Evolutionary conservation across 768 basidiomycete genomes (phyloP).

Genomic region (Boletus huronensis): DNA sequence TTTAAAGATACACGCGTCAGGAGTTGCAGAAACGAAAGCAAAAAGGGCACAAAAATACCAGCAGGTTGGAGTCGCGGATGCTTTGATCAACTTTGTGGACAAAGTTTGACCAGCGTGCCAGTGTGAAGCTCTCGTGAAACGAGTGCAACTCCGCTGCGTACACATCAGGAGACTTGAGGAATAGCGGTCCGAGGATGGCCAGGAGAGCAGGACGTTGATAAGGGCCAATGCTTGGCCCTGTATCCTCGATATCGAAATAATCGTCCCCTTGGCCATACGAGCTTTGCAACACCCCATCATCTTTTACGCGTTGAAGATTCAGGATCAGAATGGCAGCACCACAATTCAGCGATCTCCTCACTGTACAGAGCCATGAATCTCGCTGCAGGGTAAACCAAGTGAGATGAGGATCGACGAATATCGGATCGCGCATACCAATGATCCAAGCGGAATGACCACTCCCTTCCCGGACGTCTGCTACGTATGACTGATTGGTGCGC

Average conservation of each 20-base stretch:
- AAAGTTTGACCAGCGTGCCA: constrained; percentile 27
- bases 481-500: not conserved
- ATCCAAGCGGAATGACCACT: constrained; percentile 23
- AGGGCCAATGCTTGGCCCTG: constrained; percentile 3
- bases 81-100: constrained; percentile 30
- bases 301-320: constrained; percentile 4
- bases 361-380: constrained; percentile 31
- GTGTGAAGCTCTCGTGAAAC: constrained; percentile 27
- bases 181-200: constrained; percentile 19
- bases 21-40: not conserved
- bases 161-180: constrained; percentile 27
- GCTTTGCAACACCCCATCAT: constrained; percentile 26
- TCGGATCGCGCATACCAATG: constrained; percentile 16
- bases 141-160: constrained; percentile 28
- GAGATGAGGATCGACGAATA: not conserved
- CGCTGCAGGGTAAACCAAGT: constrained; percentile 12
- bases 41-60: constrained; percentile 12
- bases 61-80: constrained; percentile 31
- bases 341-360: constrained; percentile 7
- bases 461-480: constrained; percentile 11
- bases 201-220: constrained; percentile 22
- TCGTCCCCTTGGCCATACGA: constrained; percentile 32
- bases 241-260: constrained; percentile 30
- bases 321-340: not conserved
- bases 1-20: not conserved